Conservation (phyloP, 768 basidiomycete genomes). For the Floccularia luteovirens region DNA sequence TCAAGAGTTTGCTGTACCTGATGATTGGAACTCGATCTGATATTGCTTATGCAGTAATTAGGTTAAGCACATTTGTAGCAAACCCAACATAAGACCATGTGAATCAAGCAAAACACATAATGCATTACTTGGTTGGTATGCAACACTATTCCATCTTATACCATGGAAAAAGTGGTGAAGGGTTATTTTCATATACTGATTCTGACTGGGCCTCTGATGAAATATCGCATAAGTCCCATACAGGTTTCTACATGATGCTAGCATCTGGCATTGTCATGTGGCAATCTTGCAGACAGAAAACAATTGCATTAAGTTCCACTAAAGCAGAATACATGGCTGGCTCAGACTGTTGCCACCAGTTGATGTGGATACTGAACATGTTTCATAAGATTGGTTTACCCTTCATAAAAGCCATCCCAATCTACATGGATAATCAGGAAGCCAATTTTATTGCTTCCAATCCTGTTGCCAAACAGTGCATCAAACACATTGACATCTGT, state of each 20-base stretch:
- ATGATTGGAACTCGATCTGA: no score
- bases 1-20: no score
- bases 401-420: slow-evolving; percentile 1
- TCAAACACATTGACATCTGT: slow-evolving; percentile 20
- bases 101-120: slow-evolving; percentile 10
- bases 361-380: slow-evolving; percentile 18
- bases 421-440: slow-evolving; percentile 18
- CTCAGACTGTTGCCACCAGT: slow-evolving; percentile 14
- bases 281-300: slow-evolving; percentile 21
- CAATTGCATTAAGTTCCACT: slow-evolving; percentile 23
- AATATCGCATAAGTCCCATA: slow-evolving; percentile 18
- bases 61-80: slow-evolving; percentile 12
- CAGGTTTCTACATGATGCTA: slow-evolving; percentile 22
- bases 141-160: slow-evolving; percentile 5
- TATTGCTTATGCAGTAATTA: no score
- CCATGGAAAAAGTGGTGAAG: slow-evolving; percentile 1
- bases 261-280: slow-evolving; percentile 23
- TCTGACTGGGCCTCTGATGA: slow-evolving; percentile 12
- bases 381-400: slow-evolving; percentile 13
- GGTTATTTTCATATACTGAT: slow-evolving; percentile 6
- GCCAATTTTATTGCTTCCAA: slow-evolving; percentile 15
- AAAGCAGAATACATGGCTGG: slow-evolving; percentile 30
- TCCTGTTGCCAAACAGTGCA: slow-evolving; percentile 12
- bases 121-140: slow-evolving; percentile 13
- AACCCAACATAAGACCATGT: slow-evolving; percentile 17